Conservation (phyloP, 2,329 filamentous ascomycete species). For the Aaosphaeria pasadenensis region DNA sequence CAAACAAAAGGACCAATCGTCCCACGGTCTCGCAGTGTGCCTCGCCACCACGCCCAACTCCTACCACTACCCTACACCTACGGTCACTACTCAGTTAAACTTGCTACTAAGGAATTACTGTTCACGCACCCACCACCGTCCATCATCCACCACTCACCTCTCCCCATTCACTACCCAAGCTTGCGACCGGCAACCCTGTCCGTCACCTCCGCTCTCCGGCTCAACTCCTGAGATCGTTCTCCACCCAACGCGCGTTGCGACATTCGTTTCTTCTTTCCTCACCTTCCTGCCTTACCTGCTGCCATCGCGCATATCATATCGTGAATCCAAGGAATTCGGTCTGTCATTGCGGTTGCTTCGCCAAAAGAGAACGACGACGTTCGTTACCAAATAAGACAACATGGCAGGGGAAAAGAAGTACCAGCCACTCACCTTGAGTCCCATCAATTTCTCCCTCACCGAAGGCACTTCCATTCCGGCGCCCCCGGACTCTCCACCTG, state of each 20-base stretch:
- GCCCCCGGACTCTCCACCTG: slow-evolving; percentile 38
- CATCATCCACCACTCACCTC: not conserved
- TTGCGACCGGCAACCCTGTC: slow-evolving; percentile 6
- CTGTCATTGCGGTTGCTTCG: slow-evolving; percentile 1
- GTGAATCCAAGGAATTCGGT: no score
- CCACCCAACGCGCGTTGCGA: slow-evolving; percentile 4
- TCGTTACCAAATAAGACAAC: slow-evolving; percentile 3
- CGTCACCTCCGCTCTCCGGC: slow-evolving; percentile 17
- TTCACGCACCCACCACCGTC: no score
- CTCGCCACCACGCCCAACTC: no score
- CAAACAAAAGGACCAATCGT: no score
- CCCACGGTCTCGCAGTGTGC: no score
- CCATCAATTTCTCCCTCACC: slow-evolving; percentile 42
- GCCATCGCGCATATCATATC: no score
- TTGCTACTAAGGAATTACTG: no score
- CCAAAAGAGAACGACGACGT: not conserved
- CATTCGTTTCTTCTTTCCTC: slow-evolving; percentile 3
- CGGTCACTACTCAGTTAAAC: no score
- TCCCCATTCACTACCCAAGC: not conserved
- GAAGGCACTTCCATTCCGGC: slow-evolving; percentile 42
- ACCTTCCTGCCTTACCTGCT: no score
- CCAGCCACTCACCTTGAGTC: slow-evolving; percentile 35
- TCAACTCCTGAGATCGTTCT: slow-evolving; percentile 28
- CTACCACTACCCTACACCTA: no score
- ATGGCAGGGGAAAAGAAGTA: slow-evolving; percentile 33